A percentile compares a stretch with the other conserved stretches of the same genome.
Evolutionary conservation across 2,329 filamentous ascomycete species (phyloP).

Genomic region (Epichloe aotearoae): DNA sequence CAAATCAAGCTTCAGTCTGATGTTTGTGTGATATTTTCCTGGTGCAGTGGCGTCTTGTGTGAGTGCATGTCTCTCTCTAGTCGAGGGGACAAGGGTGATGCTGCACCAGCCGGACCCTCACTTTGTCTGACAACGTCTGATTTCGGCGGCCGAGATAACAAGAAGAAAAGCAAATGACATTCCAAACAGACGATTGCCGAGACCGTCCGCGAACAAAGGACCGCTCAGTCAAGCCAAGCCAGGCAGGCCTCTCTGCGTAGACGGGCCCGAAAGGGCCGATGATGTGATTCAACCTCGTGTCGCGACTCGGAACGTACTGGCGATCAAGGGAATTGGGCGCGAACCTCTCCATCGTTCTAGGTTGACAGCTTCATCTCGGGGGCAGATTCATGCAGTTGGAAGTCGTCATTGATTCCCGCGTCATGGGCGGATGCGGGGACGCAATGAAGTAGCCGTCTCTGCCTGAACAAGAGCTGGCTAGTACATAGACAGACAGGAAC

Average conservation of each 20-base stretch:
- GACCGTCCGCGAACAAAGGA: background rate
- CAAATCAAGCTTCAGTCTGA: too few species aligned
- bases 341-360: too few species aligned
- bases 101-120: background rate
- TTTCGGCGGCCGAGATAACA: background rate
- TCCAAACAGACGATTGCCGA: background rate
- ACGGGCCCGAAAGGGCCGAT: background rate
- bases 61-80: background rate
- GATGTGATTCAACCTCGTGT: background rate
- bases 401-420: too few species aligned
- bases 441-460: too few species aligned
- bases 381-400: too few species aligned
- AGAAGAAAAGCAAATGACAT: background rate
- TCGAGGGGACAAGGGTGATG: background rate
- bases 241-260: background rate
- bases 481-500: too few species aligned
- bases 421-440: too few species aligned
- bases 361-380: too few species aligned
- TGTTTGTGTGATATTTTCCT: too few species aligned
- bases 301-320: too few species aligned
- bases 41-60: too few species aligned
- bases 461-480: too few species aligned
- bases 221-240: background rate
- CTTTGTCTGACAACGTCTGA: background rate
- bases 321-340: background rate